Evolutionary conservation across 2,329 filamentous ascomycete species (phyloP), one percentile per base, ranked within the genome.

Genomic region (Calycina marina): DNA sequence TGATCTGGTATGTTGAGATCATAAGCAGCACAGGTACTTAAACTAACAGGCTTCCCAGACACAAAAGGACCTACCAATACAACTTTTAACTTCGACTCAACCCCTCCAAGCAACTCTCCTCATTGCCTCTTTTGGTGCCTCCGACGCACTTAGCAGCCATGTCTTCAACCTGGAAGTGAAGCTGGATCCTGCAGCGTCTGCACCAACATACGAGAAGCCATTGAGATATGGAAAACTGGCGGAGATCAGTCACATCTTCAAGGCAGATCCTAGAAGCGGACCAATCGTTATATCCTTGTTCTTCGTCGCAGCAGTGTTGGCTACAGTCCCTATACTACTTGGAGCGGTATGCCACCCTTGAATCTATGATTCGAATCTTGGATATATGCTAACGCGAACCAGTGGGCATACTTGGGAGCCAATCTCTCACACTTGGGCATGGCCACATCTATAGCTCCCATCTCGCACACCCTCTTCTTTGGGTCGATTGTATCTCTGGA

Each of bases 231-330:
- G 79, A 52, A 81, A 83, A 60, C 72, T 76, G 44, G 62, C 72
- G 6, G 80, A 92, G 58, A 94, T 98, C 53, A 71, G 83, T 61
- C 90, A 98, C 62, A 81, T 79, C 48, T 98, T 96, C 73, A 75
- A 73, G 42, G 57, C 65, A 10, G 84, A 88, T 48, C 73, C 85
- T 27, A 72, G 70, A 57, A 93, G 73, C 56, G 85, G 86, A 14
- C 81, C 84, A 28, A 73, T 75, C 56, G 54, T 90, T 39, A 69
- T 96, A 42, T 88, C 82, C 2, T 50, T 90, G 30, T 63, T 80
- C 36, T 96, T 96, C 51, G 65, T 76, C 4, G 61, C 76, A 6
- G 74, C 77, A 18, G 76, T 94, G 1, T 45, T 81, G 20, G 79
- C 71, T 26, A 71, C 82, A 2, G 56, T 96, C 13, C 85, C 86